Conservation (phyloP, 192 early-diverging fungal genomes). For the Radiomyces spectabilis region DNA sequence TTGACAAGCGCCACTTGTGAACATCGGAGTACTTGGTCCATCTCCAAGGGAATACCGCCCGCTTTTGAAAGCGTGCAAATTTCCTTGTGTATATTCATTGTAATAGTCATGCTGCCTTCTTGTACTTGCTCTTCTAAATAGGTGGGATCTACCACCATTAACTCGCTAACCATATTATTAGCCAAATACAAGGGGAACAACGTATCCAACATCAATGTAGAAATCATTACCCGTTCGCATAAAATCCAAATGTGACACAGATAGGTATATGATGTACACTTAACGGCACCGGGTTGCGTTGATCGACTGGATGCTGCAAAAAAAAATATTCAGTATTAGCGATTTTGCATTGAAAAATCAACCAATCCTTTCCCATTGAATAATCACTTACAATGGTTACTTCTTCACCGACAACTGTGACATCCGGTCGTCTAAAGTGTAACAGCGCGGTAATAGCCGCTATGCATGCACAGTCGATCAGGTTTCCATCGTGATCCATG, state of each 20-base stretch:
- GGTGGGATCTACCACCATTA: conserved; percentile 77
- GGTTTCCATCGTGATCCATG: conserved; percentile 91
- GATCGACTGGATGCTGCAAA: conserved; percentile 70
- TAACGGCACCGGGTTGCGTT: conserved; percentile 88
- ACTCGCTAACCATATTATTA: conserved; percentile 28
- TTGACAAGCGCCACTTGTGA: conserved; percentile 72
- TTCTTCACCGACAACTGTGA: conserved; percentile 86
- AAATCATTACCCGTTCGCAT: conserved; percentile 62
- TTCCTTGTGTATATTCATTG: conserved; percentile 88
- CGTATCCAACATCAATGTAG: neutral
- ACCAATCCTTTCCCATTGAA: neutral
- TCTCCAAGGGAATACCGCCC: conserved; percentile 77
- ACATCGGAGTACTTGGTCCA: conserved; percentile 72
- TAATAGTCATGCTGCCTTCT: conserved; percentile 79
- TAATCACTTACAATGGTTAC: conserved; percentile 71
- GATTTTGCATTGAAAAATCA: neutral
- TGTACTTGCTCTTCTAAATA: conserved; percentile 82
- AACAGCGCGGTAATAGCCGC: conserved; percentile 83
- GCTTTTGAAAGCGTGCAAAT: conserved; percentile 88
- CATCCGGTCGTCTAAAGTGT: conserved; percentile 93
- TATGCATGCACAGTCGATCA: conserved; percentile 86
- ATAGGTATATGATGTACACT: conserved; percentile 95
- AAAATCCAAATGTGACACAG: conserved; percentile 89
- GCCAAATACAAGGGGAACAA: neutral
- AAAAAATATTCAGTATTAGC: neutral